phyloP scores from a whole-genome alignment of 768 basidiomycete species.

The Pisolithus tinctorius region DNA sequence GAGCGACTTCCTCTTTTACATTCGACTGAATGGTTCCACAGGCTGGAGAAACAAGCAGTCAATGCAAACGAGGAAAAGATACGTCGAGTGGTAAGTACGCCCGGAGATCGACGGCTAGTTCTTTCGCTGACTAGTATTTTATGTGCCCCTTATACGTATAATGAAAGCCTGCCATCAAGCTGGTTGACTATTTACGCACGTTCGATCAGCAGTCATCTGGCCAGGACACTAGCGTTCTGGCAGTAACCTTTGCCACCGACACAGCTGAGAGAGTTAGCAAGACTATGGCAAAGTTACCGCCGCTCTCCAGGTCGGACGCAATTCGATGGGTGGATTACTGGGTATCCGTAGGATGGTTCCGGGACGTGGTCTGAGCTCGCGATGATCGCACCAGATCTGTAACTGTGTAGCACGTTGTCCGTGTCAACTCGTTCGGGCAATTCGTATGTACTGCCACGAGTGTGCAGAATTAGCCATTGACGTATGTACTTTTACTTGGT shows the following conservation, averaged over 20 bases:
- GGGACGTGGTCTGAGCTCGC: neutral
- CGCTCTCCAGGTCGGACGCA: constrained; percentile 22
- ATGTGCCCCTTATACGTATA: neutral
- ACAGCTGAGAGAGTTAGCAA: constrained; percentile 26
- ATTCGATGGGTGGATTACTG: constrained; percentile 35
- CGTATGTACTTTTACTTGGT: neutral
- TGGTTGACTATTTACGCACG: constrained; percentile 22
- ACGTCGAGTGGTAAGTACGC: constrained; percentile 22
- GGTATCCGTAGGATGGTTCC: constrained; percentile 22
- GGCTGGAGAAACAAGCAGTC: constrained; percentile 10
- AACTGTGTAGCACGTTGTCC: neutral
- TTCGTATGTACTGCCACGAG: neutral
- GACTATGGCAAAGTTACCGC: constrained; percentile 25
- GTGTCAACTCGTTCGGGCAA: neutral
- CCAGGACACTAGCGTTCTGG: neutral
- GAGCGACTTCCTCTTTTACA: constrained; percentile 25
- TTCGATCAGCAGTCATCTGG: constrained; percentile 12
- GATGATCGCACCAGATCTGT: neutral
- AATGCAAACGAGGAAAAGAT: constrained; percentile 17
- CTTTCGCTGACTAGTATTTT: constrained; percentile 15
- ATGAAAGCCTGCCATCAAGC: constrained; percentile 28
- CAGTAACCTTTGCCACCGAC: constrained; percentile 17
- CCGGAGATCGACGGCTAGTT: constrained; percentile 35
- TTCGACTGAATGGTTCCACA: constrained; percentile 29
- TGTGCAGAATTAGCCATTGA: neutral